These are phyloP conservation scores for Elongisporangium undulatum DNA, from an alignment of 352 stramenopile genomes.

Conservation along the genomic window DNA sequence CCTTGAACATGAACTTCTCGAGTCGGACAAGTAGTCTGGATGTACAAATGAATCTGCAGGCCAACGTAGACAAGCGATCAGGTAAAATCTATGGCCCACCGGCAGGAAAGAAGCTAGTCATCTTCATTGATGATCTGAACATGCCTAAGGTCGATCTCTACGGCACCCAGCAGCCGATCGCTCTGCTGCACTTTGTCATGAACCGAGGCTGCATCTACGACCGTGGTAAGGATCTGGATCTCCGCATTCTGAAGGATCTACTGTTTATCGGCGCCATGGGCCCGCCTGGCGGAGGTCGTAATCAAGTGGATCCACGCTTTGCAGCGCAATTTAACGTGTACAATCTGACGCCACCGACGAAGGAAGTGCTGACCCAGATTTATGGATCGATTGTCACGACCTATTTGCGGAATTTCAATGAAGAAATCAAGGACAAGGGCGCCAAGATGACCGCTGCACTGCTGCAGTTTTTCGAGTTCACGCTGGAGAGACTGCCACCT, in stretches of 20 bases:
- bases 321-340: constrained; percentile 95
- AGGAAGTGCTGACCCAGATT: constrained; percentile 90
- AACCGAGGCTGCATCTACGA: constrained; percentile 92
- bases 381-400: constrained; percentile 92
- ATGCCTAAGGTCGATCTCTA: constrained; percentile 97
- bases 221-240: constrained; percentile 92
- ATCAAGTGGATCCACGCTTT: constrained; percentile 93
- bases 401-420: constrained; percentile 87
- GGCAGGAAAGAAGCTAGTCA: constrained; percentile 90
- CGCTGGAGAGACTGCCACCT: constrained; percentile 88
- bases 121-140: constrained; percentile 97
- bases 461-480: constrained; percentile 88
- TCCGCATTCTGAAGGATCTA: constrained; percentile 92
- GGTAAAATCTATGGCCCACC: constrained; percentile 94
- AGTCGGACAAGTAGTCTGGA: constrained; percentile 91
- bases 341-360: constrained; percentile 91
- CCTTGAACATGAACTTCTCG: constrained; percentile 92
- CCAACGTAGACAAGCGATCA: constrained; percentile 94
- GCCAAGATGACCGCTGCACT: constrained; percentile 84
- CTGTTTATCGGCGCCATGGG: constrained; percentile 95
- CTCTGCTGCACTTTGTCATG: constrained; percentile 93
- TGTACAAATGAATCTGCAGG: constrained; percentile 93
- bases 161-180: constrained; percentile 95
- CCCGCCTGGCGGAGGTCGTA: constrained; percentile 91
- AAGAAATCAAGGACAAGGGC: constrained; percentile 72